These are phyloP conservation scores for Phytophthora ohioensis DNA, from an alignment of 352 stramenopile species.

Conservation along the genomic window DNA sequence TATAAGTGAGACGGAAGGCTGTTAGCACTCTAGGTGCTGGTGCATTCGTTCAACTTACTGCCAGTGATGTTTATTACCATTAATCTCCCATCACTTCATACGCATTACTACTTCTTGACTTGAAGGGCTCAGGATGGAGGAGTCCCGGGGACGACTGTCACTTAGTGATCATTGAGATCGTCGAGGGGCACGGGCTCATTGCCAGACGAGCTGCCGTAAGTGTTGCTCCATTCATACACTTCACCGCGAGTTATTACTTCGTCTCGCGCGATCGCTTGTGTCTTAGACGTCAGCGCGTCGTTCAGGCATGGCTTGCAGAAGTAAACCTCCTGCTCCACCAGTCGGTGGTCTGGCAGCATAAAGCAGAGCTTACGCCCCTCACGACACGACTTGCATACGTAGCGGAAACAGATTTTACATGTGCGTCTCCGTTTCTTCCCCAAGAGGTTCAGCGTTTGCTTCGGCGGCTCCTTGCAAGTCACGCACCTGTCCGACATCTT, in stretches of 20 bases:
- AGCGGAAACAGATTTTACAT: conserved; percentile 47
- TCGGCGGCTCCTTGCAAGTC: conserved; percentile 21
- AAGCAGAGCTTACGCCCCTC: conserved; percentile 45
- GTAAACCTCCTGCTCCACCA: conserved; percentile 38
- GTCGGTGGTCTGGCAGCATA: conserved; percentile 34
- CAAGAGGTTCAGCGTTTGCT: conserved; percentile 10
- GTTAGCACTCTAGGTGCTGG: neutral
- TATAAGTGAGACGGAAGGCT: neutral
- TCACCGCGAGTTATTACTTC: conserved; percentile 26
- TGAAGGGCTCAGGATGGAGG: neutral
- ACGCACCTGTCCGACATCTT: conserved; percentile 28
- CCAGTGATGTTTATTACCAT: conserved; percentile 4
- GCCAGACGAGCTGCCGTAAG: conserved; percentile 39
- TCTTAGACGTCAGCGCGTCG: conserved; percentile 18
- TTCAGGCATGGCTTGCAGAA: conserved; percentile 37
- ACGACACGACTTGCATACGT: conserved; percentile 50
- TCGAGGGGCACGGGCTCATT: conserved; percentile 34
- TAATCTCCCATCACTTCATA: conserved; percentile 17
- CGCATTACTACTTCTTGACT: conserved; percentile 4
- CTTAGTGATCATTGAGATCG: conserved; percentile 35
- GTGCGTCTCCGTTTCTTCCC: conserved; percentile 31
- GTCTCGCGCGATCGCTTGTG: conserved; percentile 31
- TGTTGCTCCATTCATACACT: conserved; percentile 38
- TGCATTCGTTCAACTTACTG: conserved; percentile 6
- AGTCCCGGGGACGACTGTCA: too few species aligned